Percentiles rank a stretch among this genome's conserved stretches.
Evolutionary conservation across 78 protist species (phyloP).

Genomic region (Dictyostelium capitatum): DNA sequence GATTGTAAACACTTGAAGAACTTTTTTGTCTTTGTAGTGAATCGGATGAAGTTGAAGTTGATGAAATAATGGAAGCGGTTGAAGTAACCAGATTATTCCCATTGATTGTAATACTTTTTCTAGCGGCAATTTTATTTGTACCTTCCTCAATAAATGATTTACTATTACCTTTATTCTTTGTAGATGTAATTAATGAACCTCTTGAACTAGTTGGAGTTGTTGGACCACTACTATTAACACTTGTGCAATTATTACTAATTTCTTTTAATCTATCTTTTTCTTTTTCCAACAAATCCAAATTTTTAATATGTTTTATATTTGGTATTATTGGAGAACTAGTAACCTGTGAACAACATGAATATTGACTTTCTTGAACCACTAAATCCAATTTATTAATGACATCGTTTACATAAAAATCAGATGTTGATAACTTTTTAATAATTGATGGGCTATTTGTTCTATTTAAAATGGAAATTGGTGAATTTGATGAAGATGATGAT

Average conservation of each 20-base stretch:
- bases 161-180: conserved; percentile 10
- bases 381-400: not conserved
- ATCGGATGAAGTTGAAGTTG: not conserved
- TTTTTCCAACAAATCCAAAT: not conserved
- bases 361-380: not conserved
- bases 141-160: conserved; percentile 8
- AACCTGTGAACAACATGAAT: no score
- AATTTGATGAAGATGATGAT: not conserved
- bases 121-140: not conserved
- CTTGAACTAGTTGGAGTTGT: not conserved
- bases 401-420: not conserved
- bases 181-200: not conserved
- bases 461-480: not conserved
- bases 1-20: not conserved
- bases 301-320: conserved; percentile 19
- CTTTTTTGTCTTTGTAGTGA: not conserved
- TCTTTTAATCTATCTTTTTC: conserved; percentile 6
- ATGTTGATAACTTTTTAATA: not conserved
- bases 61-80: not conserved
- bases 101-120: not conserved
- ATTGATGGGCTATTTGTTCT: conserved; percentile 15
- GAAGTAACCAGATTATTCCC: not conserved
- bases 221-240: not conserved
- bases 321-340: not conserved
- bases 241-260: not conserved